Conservation (phyloP, 2,329 filamentous ascomycete genomes). For the Fusarium multiceps region DNA sequence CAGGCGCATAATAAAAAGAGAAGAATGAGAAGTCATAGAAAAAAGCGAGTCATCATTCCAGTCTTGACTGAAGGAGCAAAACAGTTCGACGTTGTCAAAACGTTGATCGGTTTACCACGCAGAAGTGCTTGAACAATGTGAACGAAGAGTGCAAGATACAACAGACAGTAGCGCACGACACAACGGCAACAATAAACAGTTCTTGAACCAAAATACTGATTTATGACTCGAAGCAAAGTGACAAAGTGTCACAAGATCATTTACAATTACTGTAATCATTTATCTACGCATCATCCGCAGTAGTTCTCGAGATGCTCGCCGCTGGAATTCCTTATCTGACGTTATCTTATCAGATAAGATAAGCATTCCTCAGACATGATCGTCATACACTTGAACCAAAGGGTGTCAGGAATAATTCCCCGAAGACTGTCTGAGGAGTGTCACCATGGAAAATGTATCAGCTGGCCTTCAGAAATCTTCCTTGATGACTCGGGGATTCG, state of each 20-base stretch:
- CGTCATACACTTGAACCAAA: neutral
- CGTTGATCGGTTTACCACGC: too few species aligned
- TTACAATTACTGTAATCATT: neutral
- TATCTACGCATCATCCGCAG: neutral
- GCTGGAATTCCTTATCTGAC: neutral
- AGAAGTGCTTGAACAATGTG: too few species aligned
- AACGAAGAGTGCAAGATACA: too few species aligned
- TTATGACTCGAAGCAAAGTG: neutral
- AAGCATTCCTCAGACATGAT: neutral
- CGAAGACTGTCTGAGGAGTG: neutral
- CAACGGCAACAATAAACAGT: neutral
- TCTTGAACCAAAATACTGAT: rapidly evolving
- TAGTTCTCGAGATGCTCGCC: neutral
- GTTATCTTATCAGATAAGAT: neutral
- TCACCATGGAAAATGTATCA: neutral
- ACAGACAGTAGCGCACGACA: too few species aligned
- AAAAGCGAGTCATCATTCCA: too few species aligned
- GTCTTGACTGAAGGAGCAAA: too few species aligned
- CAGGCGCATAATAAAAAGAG: too few species aligned
- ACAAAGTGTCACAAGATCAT: neutral
- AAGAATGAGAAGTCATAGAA: too few species aligned
- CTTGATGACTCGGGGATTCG: neutral
- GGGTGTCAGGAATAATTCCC: neutral
- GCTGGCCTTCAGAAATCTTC: neutral
- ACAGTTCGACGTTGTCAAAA: too few species aligned